These are phyloP conservation scores for Sporothrix inflata DNA, from an alignment of 2,329 filamentous ascomycete species.

Conservation along the genomic window DNA sequence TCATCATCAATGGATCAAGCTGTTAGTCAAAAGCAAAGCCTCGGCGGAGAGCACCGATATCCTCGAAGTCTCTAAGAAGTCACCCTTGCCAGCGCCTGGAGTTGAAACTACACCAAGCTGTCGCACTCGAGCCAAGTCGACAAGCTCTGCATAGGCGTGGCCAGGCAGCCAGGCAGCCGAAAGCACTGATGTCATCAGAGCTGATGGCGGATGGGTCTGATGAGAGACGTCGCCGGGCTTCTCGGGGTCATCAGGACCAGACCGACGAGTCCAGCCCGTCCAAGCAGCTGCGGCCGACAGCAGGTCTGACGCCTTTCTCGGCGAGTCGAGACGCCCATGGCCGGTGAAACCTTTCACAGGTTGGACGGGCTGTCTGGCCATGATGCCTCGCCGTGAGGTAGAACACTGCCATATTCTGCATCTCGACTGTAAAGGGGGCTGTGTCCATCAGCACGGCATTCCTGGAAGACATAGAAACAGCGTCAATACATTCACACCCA, in stretches of 20 bases:
- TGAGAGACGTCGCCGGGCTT: too few relatives aligned
- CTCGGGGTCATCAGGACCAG: conserved; percentile 12
- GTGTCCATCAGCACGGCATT: conserved; percentile 20
- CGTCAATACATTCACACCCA: conserved; percentile 28
- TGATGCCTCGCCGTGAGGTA: not conserved
- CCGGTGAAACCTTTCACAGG: conserved; percentile 28
- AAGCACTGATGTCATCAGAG: too few relatives aligned
- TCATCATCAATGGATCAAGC: too few relatives aligned
- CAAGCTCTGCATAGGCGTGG: too few relatives aligned
- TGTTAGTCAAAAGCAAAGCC: too few relatives aligned
- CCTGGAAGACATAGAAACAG: conserved; percentile 19
- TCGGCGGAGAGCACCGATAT: too few relatives aligned
- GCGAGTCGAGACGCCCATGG: conserved; percentile 24
- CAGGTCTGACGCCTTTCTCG: conserved; percentile 27
- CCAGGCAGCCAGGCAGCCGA: too few relatives aligned
- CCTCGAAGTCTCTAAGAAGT: too few relatives aligned
- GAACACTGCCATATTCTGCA: conserved; percentile 27
- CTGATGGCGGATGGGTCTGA: too few relatives aligned
- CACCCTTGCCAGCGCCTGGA: too few relatives aligned
- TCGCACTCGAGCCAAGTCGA: too few relatives aligned
- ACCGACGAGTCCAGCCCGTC: conserved; percentile 7
- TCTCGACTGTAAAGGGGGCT: conserved; percentile 27
- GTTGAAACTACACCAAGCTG: too few relatives aligned
- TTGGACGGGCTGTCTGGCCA: conserved; percentile 25
- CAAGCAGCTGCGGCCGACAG: conserved; percentile 30